phyloP scores from a whole-genome alignment of 768 basidiomycete genomes.

The Tricholoma furcatifolium region DNA sequence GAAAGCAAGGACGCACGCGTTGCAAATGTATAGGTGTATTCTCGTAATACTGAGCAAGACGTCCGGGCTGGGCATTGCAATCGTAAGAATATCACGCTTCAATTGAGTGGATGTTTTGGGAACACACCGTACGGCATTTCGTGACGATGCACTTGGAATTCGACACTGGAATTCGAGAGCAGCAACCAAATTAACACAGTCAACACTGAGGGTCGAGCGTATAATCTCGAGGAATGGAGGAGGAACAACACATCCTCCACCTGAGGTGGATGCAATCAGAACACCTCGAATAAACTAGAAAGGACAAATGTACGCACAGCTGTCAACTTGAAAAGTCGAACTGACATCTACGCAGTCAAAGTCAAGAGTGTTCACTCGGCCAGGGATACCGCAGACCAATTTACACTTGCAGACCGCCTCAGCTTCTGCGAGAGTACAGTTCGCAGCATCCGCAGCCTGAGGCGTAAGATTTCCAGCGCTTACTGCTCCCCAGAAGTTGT shows the following conservation, averaged over 20 bases:
- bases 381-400: constrained; percentile 17
- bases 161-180: constrained; percentile 5
- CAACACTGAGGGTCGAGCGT: constrained; percentile 22
- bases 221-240: constrained; percentile 14
- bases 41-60: too few relatives aligned
- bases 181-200: constrained; percentile 13
- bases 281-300: not conserved
- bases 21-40: too few relatives aligned
- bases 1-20: too few relatives aligned
- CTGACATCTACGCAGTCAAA: constrained; percentile 18
- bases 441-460: constrained; percentile 40
- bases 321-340: constrained; percentile 10
- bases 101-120: constrained; percentile 4
- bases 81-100: not conserved
- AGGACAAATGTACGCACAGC: constrained; percentile 9
- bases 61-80: not conserved
- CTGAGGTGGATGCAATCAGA: not conserved
- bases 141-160: constrained; percentile 10
- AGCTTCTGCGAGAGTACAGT: constrained; percentile 35
- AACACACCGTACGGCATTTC: constrained; percentile 10
- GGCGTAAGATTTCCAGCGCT: constrained; percentile 26
- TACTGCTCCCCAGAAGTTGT: constrained; percentile 55
- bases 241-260: constrained; percentile 16
- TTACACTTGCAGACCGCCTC: constrained; percentile 12
- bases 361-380: constrained; percentile 11